phyloP scores from a whole-genome alignment of 2,329 filamentous ascomycete species.

The Epichloe scottii region DNA sequence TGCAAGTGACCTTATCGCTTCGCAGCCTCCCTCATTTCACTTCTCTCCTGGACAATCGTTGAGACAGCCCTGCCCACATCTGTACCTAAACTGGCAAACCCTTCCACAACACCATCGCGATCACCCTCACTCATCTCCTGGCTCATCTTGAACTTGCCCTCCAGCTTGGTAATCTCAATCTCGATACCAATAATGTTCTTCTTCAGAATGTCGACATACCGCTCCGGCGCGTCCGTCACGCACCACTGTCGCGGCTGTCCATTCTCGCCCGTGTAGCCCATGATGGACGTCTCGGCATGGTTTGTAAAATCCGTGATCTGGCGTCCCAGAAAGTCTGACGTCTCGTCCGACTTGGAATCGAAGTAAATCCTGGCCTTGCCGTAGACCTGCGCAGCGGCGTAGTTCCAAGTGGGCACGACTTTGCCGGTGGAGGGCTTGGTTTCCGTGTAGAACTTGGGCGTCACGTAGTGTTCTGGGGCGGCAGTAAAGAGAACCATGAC shows the following conservation, averaged over 20 bases:
- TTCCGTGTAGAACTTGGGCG: slow-evolving; percentile 53
- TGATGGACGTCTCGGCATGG: slow-evolving; percentile 39
- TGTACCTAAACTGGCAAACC: slow-evolving; percentile 31
- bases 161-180: slow-evolving; percentile 39
- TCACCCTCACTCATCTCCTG: slow-evolving; percentile 45
- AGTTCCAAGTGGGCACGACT: slow-evolving; percentile 57
- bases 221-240: slow-evolving; percentile 42
- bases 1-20: not conserved
- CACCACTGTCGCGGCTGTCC: slow-evolving; percentile 31
- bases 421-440: slow-evolving; percentile 54
- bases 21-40: slow-evolving; percentile 13
- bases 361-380: slow-evolving; percentile 41
- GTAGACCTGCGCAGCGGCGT: slow-evolving; percentile 51
- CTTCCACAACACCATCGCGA: slow-evolving; percentile 41
- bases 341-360: slow-evolving; percentile 33
- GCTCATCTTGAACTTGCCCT: slow-evolving; percentile 56
- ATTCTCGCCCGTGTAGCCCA: slow-evolving; percentile 36
- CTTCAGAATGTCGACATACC: slow-evolving; percentile 40
- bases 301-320: slow-evolving; percentile 41
- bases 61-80: slow-evolving; percentile 20
- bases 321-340: slow-evolving; percentile 32
- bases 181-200: slow-evolving; percentile 50
- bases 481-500: slow-evolving; percentile 52
- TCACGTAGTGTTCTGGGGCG: slow-evolving; percentile 49
- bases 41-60: slow-evolving; percentile 18